phyloP scores from a whole-genome alignment of 108 stramenopile genomes.

The Mediolabrus comicus region DNA sequence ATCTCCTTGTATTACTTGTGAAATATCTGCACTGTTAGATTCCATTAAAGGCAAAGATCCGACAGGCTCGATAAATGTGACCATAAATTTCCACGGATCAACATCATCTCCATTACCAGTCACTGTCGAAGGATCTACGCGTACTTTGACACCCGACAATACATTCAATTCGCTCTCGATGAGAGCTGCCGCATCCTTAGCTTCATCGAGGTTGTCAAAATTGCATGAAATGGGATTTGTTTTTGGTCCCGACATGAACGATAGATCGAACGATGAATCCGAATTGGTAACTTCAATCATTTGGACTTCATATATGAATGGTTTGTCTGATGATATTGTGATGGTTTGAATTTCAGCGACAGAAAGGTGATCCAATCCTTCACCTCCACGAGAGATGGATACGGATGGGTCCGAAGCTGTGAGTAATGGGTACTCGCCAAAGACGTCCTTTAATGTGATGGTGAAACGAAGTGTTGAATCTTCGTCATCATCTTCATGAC shows the following conservation, averaged over 20 bases:
- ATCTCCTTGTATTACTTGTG: conserved; percentile 47
- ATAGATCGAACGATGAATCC: conserved; percentile 24
- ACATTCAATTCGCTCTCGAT: conserved; percentile 26
- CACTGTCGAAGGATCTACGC: conserved; percentile 1
- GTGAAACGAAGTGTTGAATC: conserved; percentile 15
- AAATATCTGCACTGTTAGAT: conserved; percentile 31
- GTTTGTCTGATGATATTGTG: conserved; percentile 56
- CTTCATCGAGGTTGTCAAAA: conserved; percentile 18
- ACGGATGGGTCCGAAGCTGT: conserved; percentile 28
- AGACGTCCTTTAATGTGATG: conserved; percentile 49
- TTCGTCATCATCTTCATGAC: conserved; percentile 11
- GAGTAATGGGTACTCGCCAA: conserved; percentile 56
- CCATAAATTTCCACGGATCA: conserved; percentile 32
- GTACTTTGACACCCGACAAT: conserved; percentile 25
- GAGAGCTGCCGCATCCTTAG: neutral
- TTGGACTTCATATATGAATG: conserved; percentile 67
- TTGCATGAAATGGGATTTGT: conserved; percentile 30
- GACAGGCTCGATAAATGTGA: conserved; percentile 66
- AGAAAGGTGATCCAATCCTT: conserved; percentile 37
- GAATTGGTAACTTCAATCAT: conserved; percentile 16
- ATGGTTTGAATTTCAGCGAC: conserved; percentile 79
- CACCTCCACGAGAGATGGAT: conserved; percentile 28
- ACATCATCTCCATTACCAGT: conserved; percentile 5
- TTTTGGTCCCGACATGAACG: conserved; percentile 17
- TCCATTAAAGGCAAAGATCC: conserved; percentile 59